phyloP scores from a whole-genome alignment of 1,139 yeast genomes.

The Petasospora fabianii region DNA sequence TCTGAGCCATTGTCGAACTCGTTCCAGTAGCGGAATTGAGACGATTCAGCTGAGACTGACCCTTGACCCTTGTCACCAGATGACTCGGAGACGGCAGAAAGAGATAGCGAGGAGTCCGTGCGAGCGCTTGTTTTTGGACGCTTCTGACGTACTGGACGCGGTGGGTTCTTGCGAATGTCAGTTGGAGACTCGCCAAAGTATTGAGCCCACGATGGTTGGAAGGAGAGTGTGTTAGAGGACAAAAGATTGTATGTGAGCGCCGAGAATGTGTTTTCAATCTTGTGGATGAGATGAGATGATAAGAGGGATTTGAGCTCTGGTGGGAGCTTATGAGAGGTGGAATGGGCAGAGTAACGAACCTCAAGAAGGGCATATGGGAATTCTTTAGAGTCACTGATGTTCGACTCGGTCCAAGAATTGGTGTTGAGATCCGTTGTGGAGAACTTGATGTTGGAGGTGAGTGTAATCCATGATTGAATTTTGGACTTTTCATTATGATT shows the following conservation, averaged over 20 bases:
- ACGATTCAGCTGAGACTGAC: constrained; percentile 31
- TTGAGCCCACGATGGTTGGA: constrained; percentile 31
- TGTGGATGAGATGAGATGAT: constrained; percentile 33
- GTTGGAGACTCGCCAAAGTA: constrained; percentile 24
- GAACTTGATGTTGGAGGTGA: constrained; percentile 30
- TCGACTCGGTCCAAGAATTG: constrained; percentile 26
- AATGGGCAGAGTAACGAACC: constrained; percentile 15
- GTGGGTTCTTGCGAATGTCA: constrained; percentile 33
- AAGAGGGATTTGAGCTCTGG: constrained; percentile 22
- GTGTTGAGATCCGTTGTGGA: constrained; percentile 15
- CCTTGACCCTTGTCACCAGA: constrained; percentile 6
- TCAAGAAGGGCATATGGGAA: constrained; percentile 37
- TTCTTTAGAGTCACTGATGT: constrained; percentile 16
- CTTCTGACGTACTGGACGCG: constrained; percentile 10
- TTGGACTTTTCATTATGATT: constrained; percentile 10
- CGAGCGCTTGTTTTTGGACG: constrained; percentile 1
- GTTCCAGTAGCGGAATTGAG: constrained; percentile 56
- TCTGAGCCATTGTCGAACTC: constrained; percentile 68
- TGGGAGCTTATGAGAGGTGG: constrained; percentile 4
- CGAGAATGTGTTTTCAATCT: constrained; percentile 31
- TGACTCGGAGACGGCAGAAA: constrained; percentile 5
- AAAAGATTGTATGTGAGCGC: constrained; percentile 33
- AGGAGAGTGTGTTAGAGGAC: constrained; percentile 16
- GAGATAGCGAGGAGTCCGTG: constrained; percentile 3
- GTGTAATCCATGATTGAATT: constrained; percentile 31